Evolutionary conservation across 495 filamentous ascomycete genomes (phyloP), one percentile per base, ranked within the genome.

Genomic region (Aspergillus kassunensis): DNA sequence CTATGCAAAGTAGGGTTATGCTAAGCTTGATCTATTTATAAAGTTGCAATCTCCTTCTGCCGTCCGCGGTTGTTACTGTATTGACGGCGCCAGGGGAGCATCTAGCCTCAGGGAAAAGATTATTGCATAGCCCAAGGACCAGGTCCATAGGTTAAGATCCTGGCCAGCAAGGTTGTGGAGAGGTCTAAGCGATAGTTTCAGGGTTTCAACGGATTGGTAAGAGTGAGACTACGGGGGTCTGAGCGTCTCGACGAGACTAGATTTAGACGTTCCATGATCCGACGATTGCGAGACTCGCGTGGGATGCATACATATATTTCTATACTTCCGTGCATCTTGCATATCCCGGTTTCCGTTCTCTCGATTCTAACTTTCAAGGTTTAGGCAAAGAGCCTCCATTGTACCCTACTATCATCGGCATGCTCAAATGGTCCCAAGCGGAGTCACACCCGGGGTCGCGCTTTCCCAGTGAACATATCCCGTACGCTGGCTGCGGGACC

Each of bases 121-220:
- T n/a, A n/a, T n/a, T 40, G 48, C 42, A 24, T 27, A 36, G 16
- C 37, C 51, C 43, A 13, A 35, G 31, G 25, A 34, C 54, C 54
- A 52, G 50, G 41, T 51, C 27, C 12, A 60, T 51, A 53, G 57
- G 51, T 45, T 51, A 25, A 36, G 30, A 44, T 52, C 54, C 54
- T 31, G 48, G 58, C 19, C 20, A 6, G 23, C 15, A 30, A 12
- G 13, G 25, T 13, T 7, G 13, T 19, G n/a, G n/a, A 7, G 8
- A 21, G 31, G 31, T 16, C 49, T 8, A 39, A 39, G 49, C 30
- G 13, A 45, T 10, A 16, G 29, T 44, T 44, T 44, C 25, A 35
- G 20, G 18, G 15, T 46, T 47, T 29, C 27, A 11, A 5, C 11
- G 27, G 5, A 29, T 29, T 29, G 27, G 6, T 6, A 11, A 29